A percentile compares a stretch with the other conserved stretches of the same genome.
Conservation (phyloP, 768 basidiomycete genomes). For the Gelatoporia subvermispora region DNA sequence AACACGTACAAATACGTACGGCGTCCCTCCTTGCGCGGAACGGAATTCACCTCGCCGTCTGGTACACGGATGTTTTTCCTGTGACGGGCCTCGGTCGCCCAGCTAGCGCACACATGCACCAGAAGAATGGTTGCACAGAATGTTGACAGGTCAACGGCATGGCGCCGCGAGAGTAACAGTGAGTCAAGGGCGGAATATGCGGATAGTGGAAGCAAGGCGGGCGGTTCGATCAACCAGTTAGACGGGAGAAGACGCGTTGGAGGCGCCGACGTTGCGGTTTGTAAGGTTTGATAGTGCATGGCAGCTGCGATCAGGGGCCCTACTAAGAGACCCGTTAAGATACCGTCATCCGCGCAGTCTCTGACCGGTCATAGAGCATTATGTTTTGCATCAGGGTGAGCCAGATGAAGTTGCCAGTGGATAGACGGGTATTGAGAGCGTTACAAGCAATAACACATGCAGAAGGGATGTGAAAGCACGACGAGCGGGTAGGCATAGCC, state of each 20-base stretch:
- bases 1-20: constrained; percentile 60
- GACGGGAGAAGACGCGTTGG: constrained; percentile 38
- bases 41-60: constrained; percentile 70
- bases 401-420: background rate
- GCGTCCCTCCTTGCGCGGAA: constrained; percentile 66
- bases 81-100: constrained; percentile 62
- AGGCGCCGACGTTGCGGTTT: constrained; percentile 19
- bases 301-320: constrained; percentile 76
- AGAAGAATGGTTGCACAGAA: constrained; percentile 78
- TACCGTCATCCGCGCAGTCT: constrained; percentile 81
- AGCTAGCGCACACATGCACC: constrained; percentile 73
- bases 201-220: constrained; percentile 47
- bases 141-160: constrained; percentile 73
- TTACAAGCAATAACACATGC: no score
- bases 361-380: constrained; percentile 32
- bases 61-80: constrained; percentile 35
- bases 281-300: constrained; percentile 50
- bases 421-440: background rate
- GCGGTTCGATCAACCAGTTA: constrained; percentile 77
- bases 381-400: no score
- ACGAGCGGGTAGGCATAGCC: background rate
- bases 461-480: no score
- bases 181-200: constrained; percentile 42
- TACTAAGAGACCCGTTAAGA: constrained; percentile 76
- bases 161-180: constrained; percentile 64